These are phyloP conservation scores for Mycena rosella DNA, from an alignment of 768 basidiomycete genomes.

Conservation along the genomic window DNA sequence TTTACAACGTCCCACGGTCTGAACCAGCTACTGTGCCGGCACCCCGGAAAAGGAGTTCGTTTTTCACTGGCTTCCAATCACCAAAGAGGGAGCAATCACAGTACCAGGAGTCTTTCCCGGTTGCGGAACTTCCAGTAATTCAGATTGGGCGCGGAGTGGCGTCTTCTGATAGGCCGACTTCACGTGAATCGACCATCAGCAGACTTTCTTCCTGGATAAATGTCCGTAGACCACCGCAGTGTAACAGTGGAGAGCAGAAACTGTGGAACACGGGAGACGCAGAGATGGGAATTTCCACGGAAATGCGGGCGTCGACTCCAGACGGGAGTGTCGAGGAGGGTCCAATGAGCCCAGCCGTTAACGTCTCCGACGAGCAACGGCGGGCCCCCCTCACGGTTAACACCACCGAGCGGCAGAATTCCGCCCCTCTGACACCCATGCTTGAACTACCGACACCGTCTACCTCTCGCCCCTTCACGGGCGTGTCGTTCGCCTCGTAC, in stretches of 20 bases:
- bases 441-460: conserved; percentile 30
- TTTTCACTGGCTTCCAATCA: conserved; percentile 36
- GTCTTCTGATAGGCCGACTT: conserved; percentile 7
- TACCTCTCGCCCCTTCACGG: conserved; percentile 36
- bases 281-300: conserved; percentile 43
- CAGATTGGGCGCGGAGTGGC: conserved; percentile 28
- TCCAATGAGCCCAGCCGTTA: conserved; percentile 17
- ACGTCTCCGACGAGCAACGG: conserved; percentile 24
- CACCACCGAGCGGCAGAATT: conserved; percentile 10
- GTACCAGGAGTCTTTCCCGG: conserved; percentile 33
- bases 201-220: conserved; percentile 56
- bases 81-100: conserved; percentile 42
- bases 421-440: conserved; percentile 11
- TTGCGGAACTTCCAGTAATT: conserved; percentile 8
- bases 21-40: conserved; percentile 11
- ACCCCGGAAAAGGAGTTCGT: conserved; percentile 29
- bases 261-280: conserved; percentile 49
- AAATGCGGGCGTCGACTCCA: conserved; percentile 14
- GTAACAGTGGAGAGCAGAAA: conserved; percentile 44
- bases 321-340: conserved; percentile 6
- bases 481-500: conserved; percentile 49
- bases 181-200: conserved; percentile 38
- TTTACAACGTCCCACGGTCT: conserved; percentile 42
- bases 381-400: conserved; percentile 11
- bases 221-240: conserved; percentile 44